Evolutionary conservation across 768 basidiomycete species (phyloP).

Genomic region (Infundibulicybe gibba): DNA sequence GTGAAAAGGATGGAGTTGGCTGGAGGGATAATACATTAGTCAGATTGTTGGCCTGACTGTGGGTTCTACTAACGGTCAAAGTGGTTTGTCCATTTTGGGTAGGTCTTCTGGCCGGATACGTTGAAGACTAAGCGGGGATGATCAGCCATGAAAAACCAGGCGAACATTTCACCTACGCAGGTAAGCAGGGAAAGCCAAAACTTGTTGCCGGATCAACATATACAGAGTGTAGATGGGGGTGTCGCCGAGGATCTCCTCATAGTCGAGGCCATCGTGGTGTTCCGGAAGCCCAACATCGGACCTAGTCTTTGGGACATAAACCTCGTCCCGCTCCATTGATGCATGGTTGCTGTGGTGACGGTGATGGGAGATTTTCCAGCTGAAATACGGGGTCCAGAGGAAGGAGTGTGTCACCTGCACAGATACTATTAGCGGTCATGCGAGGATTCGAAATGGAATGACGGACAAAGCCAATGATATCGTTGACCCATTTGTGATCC

Average conservation of each 20-base stretch:
- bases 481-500: constrained; percentile 41
- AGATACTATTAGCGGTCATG: constrained; percentile 5
- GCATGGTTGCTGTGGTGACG: constrained; percentile 48
- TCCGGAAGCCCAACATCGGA: constrained; percentile 48
- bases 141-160: constrained; percentile 3
- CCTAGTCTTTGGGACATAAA: constrained; percentile 62
- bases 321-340: constrained; percentile 52
- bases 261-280: constrained; percentile 35
- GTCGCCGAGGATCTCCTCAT: constrained; percentile 54
- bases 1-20: constrained; percentile 48
- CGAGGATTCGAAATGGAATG: constrained; percentile 3
- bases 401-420: constrained; percentile 41
- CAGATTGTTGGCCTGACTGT: background rate
- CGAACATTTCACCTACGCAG: constrained; percentile 35
- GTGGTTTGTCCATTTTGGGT: constrained; percentile 55
- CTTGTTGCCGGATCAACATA: constrained; percentile 52
- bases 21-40: constrained; percentile 11
- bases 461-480: constrained; percentile 48
- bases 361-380: constrained; percentile 52
- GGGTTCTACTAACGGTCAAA: constrained; percentile 41
- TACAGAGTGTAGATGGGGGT: constrained; percentile 57
- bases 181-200: constrained; percentile 60
- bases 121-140: constrained; percentile 42
- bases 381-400: constrained; percentile 51
- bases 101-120: constrained; percentile 47